Base-by-base conservation (phyloP, 108 stramenopile species). In the Mediolabrus comicus region DNA sequence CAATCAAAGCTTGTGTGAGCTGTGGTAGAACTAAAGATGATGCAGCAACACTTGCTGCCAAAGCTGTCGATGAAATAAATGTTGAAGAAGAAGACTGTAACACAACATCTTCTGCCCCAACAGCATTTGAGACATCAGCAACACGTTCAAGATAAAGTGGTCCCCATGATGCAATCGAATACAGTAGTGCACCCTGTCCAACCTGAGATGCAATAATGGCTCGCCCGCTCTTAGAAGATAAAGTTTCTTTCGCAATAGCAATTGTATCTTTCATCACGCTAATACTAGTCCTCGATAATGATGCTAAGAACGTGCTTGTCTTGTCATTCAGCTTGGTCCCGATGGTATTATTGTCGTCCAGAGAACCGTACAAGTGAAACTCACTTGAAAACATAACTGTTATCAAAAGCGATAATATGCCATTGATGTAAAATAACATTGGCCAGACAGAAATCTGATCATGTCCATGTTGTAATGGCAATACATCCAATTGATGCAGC, bases 81-180 rank as follows among this genome's bases (percentile, higher is more conserved):
- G 64, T 32, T 28, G 35, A 22, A 4, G 72, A 22, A 9, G 33
- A 17, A 2, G 49, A 36, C 9, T 31, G 16, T 16, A 36, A 19
- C 16, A 30, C 4, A 22, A 5, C 32, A 36, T 16, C 19, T 19
- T 60, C 43, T 38, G 32, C 6, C 30, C 28, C 53, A 30, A 33
- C 36, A 46, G 2, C 25, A 35, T 58, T 6, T 16, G 12, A 30
- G 24, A 5, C 43, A 38, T 22, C 41, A 41, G 61, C 61, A 35
- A 71, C 25, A 28, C 75, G 61, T 35, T 77, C 75, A 7, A 77
- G 75, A 58, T 77, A 77, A 26, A 77, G 51, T 17, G 75, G 75
- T n/a, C 75, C 75, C 69, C 69, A 77, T 22, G 69, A 71, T 34
- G 75, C 62, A 30, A 77, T 77, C 2, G 69, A 63, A 35, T 77